Percentiles rank a stretch among this genome's conserved stretches.
These are phyloP conservation scores for Globisporangium splendens DNA, from an alignment of 352 stramenopile species.

Conservation along the genomic window DNA sequence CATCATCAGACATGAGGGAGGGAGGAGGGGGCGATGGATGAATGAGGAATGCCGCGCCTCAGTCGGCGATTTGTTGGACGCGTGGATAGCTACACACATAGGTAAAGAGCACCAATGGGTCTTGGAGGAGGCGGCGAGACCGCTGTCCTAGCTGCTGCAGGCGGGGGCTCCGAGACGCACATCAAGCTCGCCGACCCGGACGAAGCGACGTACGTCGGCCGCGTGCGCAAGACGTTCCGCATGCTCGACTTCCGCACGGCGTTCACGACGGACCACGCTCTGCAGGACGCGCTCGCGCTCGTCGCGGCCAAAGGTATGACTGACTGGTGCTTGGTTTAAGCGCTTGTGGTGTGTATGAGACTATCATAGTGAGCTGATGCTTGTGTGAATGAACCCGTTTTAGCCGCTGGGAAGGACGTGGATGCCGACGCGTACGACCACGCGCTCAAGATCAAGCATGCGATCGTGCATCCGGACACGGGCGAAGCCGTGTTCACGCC, in stretches of 20 bases:
- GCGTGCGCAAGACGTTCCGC: conserved; percentile 77
- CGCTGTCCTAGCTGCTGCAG: conserved; percentile 1
- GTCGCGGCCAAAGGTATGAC: conserved; percentile 35
- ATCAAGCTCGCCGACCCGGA: conserved; percentile 72
- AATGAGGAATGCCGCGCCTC: background rate
- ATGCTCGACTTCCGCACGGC: conserved; percentile 81
- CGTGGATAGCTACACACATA: background rate
- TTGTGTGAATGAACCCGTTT: background rate
- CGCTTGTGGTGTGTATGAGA: background rate
- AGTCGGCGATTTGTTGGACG: background rate
- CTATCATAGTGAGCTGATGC: background rate
- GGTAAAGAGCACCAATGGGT: conserved; percentile 14
- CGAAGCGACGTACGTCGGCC: conserved; percentile 72
- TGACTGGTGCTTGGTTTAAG: no score
- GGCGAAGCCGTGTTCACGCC: conserved; percentile 55
- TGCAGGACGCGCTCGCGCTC: conserved; percentile 41
- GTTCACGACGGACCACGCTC: conserved; percentile 50
- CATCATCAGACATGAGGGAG: background rate
- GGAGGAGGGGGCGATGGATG: no score
- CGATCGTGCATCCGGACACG: conserved; percentile 79
- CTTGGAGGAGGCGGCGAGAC: conserved; percentile 15
- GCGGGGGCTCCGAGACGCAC: conserved; percentile 20
- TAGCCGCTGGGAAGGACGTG: conserved; percentile 34
- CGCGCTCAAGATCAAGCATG: conserved; percentile 65
- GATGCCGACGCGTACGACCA: conserved; percentile 35